Percentiles rank a stretch among this genome's conserved stretches.
Evolutionary conservation across 148 eudicot species (phyloP).

Genomic region (Rhododendron simsii): DNA sequence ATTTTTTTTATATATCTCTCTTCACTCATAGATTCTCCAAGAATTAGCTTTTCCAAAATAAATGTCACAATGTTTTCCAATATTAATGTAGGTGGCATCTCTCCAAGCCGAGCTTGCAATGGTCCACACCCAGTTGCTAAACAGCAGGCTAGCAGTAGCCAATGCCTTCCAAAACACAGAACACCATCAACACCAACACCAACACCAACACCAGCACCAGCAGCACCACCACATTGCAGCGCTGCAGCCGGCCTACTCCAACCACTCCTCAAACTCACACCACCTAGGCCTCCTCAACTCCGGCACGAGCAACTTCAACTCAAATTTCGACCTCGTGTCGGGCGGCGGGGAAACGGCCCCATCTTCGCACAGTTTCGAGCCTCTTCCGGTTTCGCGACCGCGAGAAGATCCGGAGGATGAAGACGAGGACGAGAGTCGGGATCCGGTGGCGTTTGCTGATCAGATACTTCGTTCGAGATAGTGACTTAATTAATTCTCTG

Average conservation of each 20-base stretch:
- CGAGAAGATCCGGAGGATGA: conserved; percentile 54
- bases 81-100: conserved; percentile 52
- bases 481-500: background rate
- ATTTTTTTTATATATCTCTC: no score
- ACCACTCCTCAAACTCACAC: conserved; percentile 59
- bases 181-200: conserved; percentile 4
- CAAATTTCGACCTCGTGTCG: conserved; percentile 23
- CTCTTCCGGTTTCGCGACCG: conserved; percentile 26
- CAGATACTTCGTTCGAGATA: conserved; percentile 31
- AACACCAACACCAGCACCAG: conserved; percentile 21
- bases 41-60: background rate
- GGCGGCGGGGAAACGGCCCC: conserved; percentile 12
- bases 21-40: no score
- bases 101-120: conserved; percentile 66
- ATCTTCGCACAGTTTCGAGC: conserved; percentile 42
- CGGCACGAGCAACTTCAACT: conserved; percentile 28
- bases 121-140: conserved; percentile 64
- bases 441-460: conserved; percentile 41
- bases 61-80: background rate
- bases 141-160: conserved; percentile 46
- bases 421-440: conserved; percentile 57
- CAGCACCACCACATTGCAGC: conserved; percentile 19
- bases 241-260: conserved; percentile 62
- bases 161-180: conserved; percentile 52
- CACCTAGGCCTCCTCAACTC: conserved; percentile 32